These are phyloP conservation scores for Hamamelis virginiana DNA, from an alignment of 164 flowering plant genomes.

Conservation along the genomic window DNA sequence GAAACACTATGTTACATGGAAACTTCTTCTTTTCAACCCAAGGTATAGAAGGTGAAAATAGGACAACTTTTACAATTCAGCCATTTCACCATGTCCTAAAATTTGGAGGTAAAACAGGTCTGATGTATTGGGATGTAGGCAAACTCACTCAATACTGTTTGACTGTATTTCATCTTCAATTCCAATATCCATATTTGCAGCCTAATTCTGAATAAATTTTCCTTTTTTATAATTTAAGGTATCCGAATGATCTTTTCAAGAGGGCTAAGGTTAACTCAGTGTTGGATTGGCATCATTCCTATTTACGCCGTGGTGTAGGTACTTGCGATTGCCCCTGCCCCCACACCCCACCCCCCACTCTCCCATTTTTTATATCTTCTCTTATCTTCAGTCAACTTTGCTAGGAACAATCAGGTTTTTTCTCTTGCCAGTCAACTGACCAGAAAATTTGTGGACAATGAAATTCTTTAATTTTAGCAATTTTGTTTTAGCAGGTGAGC, in stretches of 20 bases:
- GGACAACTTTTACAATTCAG: not conserved
- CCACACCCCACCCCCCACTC: too few species aligned
- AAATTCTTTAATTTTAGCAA: too few species aligned
- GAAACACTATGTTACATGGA: not conserved
- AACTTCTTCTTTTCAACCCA: too few species aligned
- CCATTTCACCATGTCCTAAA: not conserved
- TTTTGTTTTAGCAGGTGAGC: too few species aligned
- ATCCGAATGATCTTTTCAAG: slow-evolving; percentile 72
- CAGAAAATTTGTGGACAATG: too few species aligned
- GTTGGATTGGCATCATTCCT: slow-evolving; percentile 92
- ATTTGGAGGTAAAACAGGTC: not conserved
- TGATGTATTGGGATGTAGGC: too few species aligned
- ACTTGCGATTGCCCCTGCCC: too few species aligned
- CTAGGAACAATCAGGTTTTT: too few species aligned
- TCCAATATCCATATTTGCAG: not conserved
- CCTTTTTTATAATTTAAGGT: slow-evolving; percentile 44
- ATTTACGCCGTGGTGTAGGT: slow-evolving; percentile 85
- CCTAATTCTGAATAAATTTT: slow-evolving; percentile 1
- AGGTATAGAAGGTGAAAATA: not conserved
- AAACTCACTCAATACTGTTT: not conserved
- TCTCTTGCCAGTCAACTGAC: too few species aligned
- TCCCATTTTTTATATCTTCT: too few species aligned
- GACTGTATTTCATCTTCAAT: not conserved
- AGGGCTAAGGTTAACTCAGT: slow-evolving; percentile 83
- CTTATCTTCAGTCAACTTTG: too few species aligned